A percentile compares a stretch with the other conserved stretches of the same genome.
These are phyloP conservation scores for Capsicum rhomboideum DNA, from an alignment of 257 asterid genomes.

Conservation along the genomic window DNA sequence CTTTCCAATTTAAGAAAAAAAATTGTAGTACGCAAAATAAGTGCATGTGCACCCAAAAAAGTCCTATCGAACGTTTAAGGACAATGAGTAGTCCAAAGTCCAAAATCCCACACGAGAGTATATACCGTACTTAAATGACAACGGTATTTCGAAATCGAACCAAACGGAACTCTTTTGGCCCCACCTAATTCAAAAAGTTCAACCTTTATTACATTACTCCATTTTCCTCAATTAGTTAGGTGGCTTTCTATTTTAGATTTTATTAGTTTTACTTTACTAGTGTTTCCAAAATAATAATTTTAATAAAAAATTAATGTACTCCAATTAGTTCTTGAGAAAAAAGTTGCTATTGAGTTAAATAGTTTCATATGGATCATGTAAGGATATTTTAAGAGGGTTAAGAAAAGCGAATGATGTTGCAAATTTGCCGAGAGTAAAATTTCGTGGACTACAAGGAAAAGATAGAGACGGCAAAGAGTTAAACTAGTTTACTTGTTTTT, in stretches of 20 bases:
- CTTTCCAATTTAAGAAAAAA: neutral
- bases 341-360: neutral
- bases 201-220: neutral
- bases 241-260: neutral
- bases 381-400: neutral
- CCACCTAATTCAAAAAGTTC: neutral
- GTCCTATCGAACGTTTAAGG: neutral
- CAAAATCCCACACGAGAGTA: neutral
- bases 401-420: too few species aligned
- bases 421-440: too few species aligned
- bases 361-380: neutral
- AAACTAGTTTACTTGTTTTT: too few species aligned
- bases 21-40: neutral
- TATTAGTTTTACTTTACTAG: neutral
- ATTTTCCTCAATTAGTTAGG: neutral
- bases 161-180: conserved; percentile 1
- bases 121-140: neutral
- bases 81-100: neutral
- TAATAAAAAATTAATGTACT: neutral
- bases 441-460: too few species aligned
- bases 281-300: neutral
- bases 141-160: conserved; percentile 1
- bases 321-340: neutral
- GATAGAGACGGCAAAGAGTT: too few species aligned
- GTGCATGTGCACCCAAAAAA: neutral